phyloP scores from a whole-genome alignment of 495 filamentous ascomycete species.

The Bathelium albidoporum region DNA sequence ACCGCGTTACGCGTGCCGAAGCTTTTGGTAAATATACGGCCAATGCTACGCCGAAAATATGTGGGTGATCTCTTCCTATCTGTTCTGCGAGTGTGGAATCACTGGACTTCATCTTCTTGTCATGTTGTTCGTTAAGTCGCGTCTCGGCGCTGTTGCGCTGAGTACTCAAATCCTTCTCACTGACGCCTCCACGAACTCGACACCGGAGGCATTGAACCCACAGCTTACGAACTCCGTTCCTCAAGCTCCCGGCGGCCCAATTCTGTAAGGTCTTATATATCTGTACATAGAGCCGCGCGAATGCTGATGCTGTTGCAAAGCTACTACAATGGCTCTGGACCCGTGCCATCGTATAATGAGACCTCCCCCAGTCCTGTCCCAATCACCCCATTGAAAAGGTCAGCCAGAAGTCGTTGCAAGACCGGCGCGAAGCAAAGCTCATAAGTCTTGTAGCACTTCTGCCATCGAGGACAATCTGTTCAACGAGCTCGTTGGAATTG shows the following conservation, averaged over 20 bases:
- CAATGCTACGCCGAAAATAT: neutral
- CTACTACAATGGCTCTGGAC: constrained; percentile 14
- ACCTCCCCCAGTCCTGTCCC: constrained; percentile 17
- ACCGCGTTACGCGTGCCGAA: neutral
- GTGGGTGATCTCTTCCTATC: neutral
- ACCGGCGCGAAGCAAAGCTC: neutral
- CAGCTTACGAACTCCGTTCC: neutral
- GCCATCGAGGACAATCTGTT: constrained; percentile 16
- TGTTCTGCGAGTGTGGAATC: neutral
- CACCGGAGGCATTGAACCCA: neutral
- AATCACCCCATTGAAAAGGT: constrained; percentile 13
- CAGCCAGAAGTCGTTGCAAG: neutral
- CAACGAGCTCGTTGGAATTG: constrained; percentile 20
- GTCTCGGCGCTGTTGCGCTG: neutral
- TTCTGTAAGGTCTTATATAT: neutral
- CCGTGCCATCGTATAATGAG: constrained; percentile 14
- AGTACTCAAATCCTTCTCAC: neutral
- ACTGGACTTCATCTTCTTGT: neutral
- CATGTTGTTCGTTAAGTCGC: neutral
- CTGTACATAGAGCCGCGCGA: neutral
- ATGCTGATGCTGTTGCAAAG: neutral
- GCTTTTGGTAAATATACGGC: neutral
- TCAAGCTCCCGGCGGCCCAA: neutral
- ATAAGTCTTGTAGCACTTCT: constrained; percentile 4
- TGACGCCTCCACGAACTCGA: neutral